A percentile compares a stretch with the other conserved stretches of the same genome.
These are phyloP conservation scores for Trypanosoma platydactyli DNA, from an alignment of 208 protist genomes.

Conservation along the genomic window DNA sequence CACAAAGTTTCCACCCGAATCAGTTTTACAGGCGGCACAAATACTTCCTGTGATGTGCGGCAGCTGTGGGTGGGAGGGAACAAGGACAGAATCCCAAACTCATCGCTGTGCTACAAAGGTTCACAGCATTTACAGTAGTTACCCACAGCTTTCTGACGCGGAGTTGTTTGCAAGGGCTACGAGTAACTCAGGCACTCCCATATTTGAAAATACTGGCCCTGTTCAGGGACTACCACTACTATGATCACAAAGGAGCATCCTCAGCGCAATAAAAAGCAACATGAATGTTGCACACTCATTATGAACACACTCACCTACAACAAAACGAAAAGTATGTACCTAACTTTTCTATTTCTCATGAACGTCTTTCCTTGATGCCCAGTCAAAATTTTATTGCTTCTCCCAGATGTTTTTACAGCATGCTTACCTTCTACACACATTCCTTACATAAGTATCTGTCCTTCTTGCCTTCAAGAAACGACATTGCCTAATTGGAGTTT, in stretches of 20 bases:
- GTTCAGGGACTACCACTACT: slow-evolving; percentile 24
- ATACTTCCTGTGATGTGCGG: slow-evolving; percentile 63
- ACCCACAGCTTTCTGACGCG: slow-evolving; percentile 47
- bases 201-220: slow-evolving; percentile 19
- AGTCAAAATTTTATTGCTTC: too few species aligned
- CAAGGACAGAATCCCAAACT: slow-evolving; percentile 39
- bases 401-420: too few species aligned
- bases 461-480: slow-evolving; percentile 27
- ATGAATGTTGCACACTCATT: not conserved
- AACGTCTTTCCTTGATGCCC: too few species aligned
- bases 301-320: not conserved
- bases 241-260: not conserved
- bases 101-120: slow-evolving; percentile 62
- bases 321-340: too few species aligned
- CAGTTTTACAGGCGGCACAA: slow-evolving; percentile 35
- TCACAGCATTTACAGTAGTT: slow-evolving; percentile 47
- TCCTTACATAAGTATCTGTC: slow-evolving; percentile 56
- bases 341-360: too few species aligned
- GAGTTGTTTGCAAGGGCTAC: slow-evolving; percentile 33
- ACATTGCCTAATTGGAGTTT: not conserved
- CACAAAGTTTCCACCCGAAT: slow-evolving; percentile 30
- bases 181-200: slow-evolving; percentile 2
- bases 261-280: not conserved
- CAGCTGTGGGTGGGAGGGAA: slow-evolving; percentile 73
- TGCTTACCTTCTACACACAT: too few species aligned